Conservation (phyloP, 176 grass and related monocot species). For the Oryza punctata region DNA sequence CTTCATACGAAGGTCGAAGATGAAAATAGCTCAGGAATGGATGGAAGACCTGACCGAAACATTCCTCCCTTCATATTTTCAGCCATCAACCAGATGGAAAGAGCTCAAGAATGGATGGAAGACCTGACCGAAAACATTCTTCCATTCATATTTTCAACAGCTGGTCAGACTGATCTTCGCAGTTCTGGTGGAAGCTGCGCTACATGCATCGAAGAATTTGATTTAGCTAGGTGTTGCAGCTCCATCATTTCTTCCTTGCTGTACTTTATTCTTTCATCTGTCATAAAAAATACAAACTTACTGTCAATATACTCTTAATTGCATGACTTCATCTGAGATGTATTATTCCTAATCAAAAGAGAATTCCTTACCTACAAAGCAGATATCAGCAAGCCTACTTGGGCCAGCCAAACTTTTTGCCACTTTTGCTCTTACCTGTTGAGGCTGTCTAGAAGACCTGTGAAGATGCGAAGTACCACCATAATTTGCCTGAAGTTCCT, state of each 20-base stretch:
- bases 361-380: slow-evolving; percentile 60
- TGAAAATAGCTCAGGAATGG: too few species aligned
- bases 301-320: slow-evolving; percentile 19
- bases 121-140: not conserved
- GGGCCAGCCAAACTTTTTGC: slow-evolving; percentile 11
- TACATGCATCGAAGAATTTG: slow-evolving; percentile 27
- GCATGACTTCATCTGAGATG: not conserved
- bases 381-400: slow-evolving; percentile 20
- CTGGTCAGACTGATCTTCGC: not conserved
- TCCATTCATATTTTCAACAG: not conserved
- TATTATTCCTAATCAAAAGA: slow-evolving; percentile 21
- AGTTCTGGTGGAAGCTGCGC: slow-evolving; percentile 49
- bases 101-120: not conserved
- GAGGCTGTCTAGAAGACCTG: slow-evolving; percentile 31
- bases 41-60: too few species aligned
- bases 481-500: slow-evolving; percentile 35
- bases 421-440: slow-evolving; percentile 40
- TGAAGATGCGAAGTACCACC: slow-evolving; percentile 22
- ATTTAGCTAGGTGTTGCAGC: slow-evolving; percentile 37
- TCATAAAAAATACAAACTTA: slow-evolving; percentile 27
- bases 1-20: not conserved
- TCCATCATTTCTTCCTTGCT: slow-evolving; percentile 64
- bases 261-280: slow-evolving; percentile 90
- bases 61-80: not conserved
- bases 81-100: not conserved